Evolutionary conservation across 208 protist species (phyloP).

Genomic region (Leishmania aethiopica): DNA sequence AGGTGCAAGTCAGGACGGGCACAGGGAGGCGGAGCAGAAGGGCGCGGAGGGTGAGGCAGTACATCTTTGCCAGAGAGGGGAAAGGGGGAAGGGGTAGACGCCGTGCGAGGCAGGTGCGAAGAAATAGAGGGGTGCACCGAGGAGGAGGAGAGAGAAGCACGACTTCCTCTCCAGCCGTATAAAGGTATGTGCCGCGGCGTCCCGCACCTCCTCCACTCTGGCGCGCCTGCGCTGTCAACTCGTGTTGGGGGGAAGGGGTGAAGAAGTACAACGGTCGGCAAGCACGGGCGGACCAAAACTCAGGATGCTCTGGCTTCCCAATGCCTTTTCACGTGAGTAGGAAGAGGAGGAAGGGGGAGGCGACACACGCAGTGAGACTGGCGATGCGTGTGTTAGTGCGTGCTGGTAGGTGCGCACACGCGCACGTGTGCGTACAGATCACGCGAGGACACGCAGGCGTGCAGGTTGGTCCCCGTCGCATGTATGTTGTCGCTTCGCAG

Average conservation of each 20-base stretch:
- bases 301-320: neutral
- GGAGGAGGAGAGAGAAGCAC: neutral
- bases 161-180: neutral
- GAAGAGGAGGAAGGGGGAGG: neutral
- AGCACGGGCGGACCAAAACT: neutral
- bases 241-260: neutral
- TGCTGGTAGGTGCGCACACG: too few relatives aligned
- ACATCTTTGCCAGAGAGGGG: neutral
- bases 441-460: neutral
- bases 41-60: neutral
- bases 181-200: neutral
- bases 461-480: neutral
- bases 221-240: neutral
- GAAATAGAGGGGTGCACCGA: neutral
- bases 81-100: neutral
- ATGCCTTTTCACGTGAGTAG: neutral
- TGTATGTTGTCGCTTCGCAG: neutral
- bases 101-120: neutral
- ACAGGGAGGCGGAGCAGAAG: neutral
- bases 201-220: neutral
- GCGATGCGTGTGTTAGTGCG: neutral
- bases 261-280: neutral
- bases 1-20: neutral
- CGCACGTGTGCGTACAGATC: too few relatives aligned
- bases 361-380: neutral